Conservation (phyloP, 306 rosid species). For the Argentina anserina region DNA sequence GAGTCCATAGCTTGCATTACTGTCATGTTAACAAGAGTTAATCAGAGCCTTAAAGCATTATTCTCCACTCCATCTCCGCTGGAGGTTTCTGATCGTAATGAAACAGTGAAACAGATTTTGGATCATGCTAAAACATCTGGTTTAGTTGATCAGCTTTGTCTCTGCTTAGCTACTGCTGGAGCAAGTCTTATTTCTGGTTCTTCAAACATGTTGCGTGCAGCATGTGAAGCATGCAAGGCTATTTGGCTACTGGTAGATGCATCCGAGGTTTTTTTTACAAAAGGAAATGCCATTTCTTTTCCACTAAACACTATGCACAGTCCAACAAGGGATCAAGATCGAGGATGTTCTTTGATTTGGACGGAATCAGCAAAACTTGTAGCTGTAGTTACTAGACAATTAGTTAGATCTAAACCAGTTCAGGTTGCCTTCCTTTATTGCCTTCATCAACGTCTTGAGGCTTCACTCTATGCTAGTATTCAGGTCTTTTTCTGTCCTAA, state of each 20-base stretch:
- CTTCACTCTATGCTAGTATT: slow-evolving; percentile 64
- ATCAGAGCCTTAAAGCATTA: slow-evolving; percentile 52
- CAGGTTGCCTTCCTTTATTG: slow-evolving; percentile 82
- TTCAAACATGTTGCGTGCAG: slow-evolving; percentile 69
- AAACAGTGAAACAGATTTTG: slow-evolving; percentile 52
- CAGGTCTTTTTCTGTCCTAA: slow-evolving; percentile 53
- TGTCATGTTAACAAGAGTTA: slow-evolving; percentile 64
- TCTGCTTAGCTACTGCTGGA: slow-evolving; percentile 73
- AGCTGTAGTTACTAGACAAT: slow-evolving; percentile 70
- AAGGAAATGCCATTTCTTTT: slow-evolving; percentile 48
- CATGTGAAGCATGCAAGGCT: slow-evolving; percentile 87
- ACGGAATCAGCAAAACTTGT: slow-evolving; percentile 59
- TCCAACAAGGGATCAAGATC: slow-evolving; percentile 51
- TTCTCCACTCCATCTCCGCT: slow-evolving; percentile 46
- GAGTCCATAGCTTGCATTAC: slow-evolving; percentile 79
- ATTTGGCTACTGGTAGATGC: slow-evolving; percentile 80
- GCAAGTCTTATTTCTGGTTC: slow-evolving; percentile 87
- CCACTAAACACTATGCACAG: slow-evolving; percentile 58
- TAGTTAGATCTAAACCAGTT: slow-evolving; percentile 69
- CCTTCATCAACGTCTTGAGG: slow-evolving; percentile 78
- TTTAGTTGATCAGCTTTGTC: slow-evolving; percentile 74
- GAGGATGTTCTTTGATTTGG: slow-evolving; percentile 41
- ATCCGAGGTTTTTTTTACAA: slow-evolving; percentile 50
- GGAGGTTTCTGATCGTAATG: slow-evolving; percentile 30
- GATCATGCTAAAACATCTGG: slow-evolving; percentile 83